Evolutionary conservation across 768 basidiomycete species (phyloP).

Genomic region (Trichaptum fuscoviolaceum): DNA sequence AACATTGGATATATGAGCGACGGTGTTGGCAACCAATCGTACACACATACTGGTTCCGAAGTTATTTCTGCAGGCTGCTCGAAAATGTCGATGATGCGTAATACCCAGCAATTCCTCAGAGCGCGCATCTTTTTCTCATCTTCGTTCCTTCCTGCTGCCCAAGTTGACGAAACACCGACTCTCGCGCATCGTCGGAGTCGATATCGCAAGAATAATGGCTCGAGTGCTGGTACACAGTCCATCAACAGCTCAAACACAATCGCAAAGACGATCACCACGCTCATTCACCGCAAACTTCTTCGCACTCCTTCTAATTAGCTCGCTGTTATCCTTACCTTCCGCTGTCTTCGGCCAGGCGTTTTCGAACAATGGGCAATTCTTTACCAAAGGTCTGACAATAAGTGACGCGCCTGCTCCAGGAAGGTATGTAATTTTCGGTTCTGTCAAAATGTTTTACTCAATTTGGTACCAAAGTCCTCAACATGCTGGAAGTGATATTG

Average conservation of each 20-base stretch:
- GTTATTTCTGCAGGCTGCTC: neutral
- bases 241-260: neutral
- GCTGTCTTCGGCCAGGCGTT: slow-evolving; percentile 13
- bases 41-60: neutral
- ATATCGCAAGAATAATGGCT: neutral
- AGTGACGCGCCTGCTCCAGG: slow-evolving; percentile 27
- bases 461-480: slow-evolving; percentile 18
- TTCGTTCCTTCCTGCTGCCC: neutral
- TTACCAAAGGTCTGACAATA: slow-evolving; percentile 26
- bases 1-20: neutral
- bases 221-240: neutral
- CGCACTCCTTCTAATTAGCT: slow-evolving; percentile 8
- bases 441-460: neutral
- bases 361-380: slow-evolving; percentile 20
- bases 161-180: neutral
- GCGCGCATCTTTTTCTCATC: neutral
- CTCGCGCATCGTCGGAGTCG: neutral
- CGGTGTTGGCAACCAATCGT: neutral
- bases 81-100: neutral
- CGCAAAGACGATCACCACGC: neutral
- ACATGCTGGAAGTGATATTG: slow-evolving; percentile 25
- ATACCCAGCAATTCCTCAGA: neutral
- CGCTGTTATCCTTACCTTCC: slow-evolving; percentile 7
- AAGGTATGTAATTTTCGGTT: slow-evolving; percentile 21
- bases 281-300: neutral